phyloP scores from a whole-genome alignment of 2,329 filamentous ascomycete genomes.

The Peltaster fructicola region DNA sequence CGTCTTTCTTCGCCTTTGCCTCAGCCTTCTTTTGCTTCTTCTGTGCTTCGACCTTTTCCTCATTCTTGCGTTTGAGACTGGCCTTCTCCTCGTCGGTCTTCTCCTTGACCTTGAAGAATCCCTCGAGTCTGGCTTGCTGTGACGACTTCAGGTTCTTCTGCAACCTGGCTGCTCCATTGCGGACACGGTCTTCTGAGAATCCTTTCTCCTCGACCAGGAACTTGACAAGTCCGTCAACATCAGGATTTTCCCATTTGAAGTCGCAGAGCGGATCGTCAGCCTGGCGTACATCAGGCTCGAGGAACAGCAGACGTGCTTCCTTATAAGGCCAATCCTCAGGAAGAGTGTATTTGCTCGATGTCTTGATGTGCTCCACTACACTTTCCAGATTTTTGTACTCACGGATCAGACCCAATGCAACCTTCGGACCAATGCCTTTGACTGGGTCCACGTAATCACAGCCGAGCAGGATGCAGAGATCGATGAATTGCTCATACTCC shows the following conservation, averaged over 20 bases:
- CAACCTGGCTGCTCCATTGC: conserved; percentile 57
- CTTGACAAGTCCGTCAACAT: conserved; percentile 74
- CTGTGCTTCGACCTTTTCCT: conserved; percentile 77
- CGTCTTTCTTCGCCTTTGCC: conserved; percentile 85
- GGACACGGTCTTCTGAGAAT: conserved; percentile 88
- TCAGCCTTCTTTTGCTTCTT: conserved; percentile 93
- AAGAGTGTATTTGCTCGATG: conserved; percentile 62
- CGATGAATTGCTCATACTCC: conserved; percentile 82
- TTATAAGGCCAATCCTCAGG: conserved; percentile 95
- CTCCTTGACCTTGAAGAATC: conserved; percentile 87
- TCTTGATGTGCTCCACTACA: conserved; percentile 64
- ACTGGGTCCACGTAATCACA: conserved; percentile 97
- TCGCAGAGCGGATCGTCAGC: conserved; percentile 79
- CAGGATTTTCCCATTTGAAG: conserved; percentile 94
- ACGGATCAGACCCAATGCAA: conserved; percentile 82
- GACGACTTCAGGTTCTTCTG: conserved; percentile 81
- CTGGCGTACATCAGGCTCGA: conserved; percentile 69
- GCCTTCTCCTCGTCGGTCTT: conserved; percentile 79
- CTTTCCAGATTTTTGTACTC: conserved; percentile 79
- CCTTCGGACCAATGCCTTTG: conserved; percentile 81
- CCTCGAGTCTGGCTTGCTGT: conserved; percentile 81
- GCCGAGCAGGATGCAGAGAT: conserved; percentile 90
- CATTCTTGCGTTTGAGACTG: conserved; percentile 76
- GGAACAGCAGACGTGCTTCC: conserved; percentile 82
- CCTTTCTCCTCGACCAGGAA: conserved; percentile 90